Conservation (phyloP, 805 yeast genomes). For the Ogataea nakhonphanomensis region DNA sequence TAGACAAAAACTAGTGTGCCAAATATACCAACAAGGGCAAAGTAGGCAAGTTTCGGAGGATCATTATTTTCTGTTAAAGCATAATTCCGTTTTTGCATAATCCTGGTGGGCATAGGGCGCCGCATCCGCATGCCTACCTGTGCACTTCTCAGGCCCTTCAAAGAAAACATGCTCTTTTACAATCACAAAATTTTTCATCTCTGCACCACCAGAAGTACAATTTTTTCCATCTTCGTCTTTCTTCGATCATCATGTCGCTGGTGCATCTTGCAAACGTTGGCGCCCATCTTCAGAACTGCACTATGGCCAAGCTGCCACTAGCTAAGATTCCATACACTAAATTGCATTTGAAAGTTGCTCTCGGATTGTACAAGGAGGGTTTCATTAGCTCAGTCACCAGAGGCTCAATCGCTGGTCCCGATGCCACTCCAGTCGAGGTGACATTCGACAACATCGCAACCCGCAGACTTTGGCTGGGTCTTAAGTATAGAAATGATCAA, state of each 20-base stretch:
- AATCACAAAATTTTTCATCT: background rate
- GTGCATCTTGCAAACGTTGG: conserved; percentile 81
- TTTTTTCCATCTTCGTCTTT: conserved; percentile 3
- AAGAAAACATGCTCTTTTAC: conserved; percentile 3
- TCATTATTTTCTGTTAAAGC: conserved; percentile 23
- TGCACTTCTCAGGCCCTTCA: conserved; percentile 4
- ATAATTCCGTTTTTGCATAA: conserved; percentile 8
- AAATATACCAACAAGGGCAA: conserved; percentile 40
- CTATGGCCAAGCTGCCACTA: conserved; percentile 65
- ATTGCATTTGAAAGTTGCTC: conserved; percentile 76
- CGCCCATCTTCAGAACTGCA: conserved; percentile 85
- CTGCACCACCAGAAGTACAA: conserved; percentile 1
- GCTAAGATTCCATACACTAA: conserved; percentile 83
- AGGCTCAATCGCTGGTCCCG: conserved; percentile 86
- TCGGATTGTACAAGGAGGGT: conserved; percentile 87
- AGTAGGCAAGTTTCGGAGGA: conserved; percentile 38
- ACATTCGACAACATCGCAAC: conserved; percentile 85
- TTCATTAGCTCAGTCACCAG: conserved; percentile 78
- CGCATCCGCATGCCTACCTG: conserved; percentile 2
- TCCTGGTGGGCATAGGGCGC: background rate
- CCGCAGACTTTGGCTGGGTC: conserved; percentile 86
- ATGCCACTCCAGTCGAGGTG: conserved; percentile 63
- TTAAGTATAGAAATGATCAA: conserved; percentile 78
- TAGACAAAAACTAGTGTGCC: conserved; percentile 41
- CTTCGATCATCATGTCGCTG: conserved; percentile 61